Conservation (phyloP, 2,329 filamentous ascomycete species). For the Coniochaeta sp. region DNA sequence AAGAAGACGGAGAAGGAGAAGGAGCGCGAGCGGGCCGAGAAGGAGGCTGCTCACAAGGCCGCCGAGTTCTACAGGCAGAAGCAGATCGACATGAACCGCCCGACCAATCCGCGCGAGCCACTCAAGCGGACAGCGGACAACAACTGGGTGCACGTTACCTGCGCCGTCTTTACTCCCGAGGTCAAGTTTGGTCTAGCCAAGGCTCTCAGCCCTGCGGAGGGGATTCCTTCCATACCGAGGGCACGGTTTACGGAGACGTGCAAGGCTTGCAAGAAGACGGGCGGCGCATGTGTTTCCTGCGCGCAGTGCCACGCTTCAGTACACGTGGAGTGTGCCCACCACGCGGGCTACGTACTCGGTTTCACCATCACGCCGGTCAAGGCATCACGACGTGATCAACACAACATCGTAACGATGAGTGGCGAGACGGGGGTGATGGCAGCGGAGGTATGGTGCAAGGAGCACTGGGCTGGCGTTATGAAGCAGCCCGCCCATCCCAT, state of each 20-base stretch:
- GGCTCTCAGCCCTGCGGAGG: slow-evolving; percentile 79
- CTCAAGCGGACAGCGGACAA: slow-evolving; percentile 92
- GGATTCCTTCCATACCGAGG: slow-evolving; percentile 74
- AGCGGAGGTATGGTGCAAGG: slow-evolving; percentile 87
- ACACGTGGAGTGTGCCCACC: slow-evolving; percentile 86
- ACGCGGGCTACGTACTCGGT: slow-evolving; percentile 74
- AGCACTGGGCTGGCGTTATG: slow-evolving; percentile 43
- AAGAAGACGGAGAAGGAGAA: slow-evolving; percentile 84
- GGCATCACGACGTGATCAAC: slow-evolving; percentile 74
- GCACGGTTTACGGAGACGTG: slow-evolving; percentile 70
- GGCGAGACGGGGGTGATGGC: slow-evolving; percentile 76
- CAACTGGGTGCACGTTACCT: slow-evolving; percentile 96
- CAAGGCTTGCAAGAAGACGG: slow-evolving; percentile 70
- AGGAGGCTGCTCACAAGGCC: slow-evolving; percentile 71
- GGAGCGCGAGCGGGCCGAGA: slow-evolving; percentile 80
- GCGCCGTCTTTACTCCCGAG: slow-evolving; percentile 86
- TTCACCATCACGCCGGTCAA: slow-evolving; percentile 91
- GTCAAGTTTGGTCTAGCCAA: slow-evolving; percentile 85
- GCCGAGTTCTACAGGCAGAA: slow-evolving; percentile 76
- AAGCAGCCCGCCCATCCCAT: slow-evolving; percentile 64
- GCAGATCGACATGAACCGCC: slow-evolving; percentile 79
- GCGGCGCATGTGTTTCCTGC: slow-evolving; percentile 78
- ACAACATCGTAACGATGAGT: slow-evolving; percentile 72
- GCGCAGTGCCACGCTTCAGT: slow-evolving; percentile 64
- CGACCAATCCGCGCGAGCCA: slow-evolving; percentile 77